Conservation (phyloP, 306 rosid species). For the Medicago truncatula region MtrunA17r5.0-ANR NC_053046.1:12623501-12624000, state of each 20-base stretch:
- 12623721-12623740: slow-evolving; percentile 15
- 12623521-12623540: slow-evolving; percentile 16
- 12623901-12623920: slow-evolving; percentile 81
- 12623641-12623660: slow-evolving; percentile 18
- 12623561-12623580: slow-evolving; percentile 26
- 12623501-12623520: not conserved
- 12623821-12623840: slow-evolving; percentile 95
- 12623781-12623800: slow-evolving; percentile 53
- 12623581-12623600: not conserved
- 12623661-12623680: not conserved
- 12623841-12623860: slow-evolving; percentile 80
- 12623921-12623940: slow-evolving; percentile 79
- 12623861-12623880: slow-evolving; percentile 78
- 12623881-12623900: slow-evolving; percentile 63
- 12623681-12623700: slow-evolving; percentile 14
- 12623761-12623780: slow-evolving; percentile 4
- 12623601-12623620: slow-evolving; percentile 2
- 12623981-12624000: not conserved
- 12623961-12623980: slow-evolving; percentile 10
- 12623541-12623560: slow-evolving; percentile 12
- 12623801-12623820: slow-evolving; percentile 78
- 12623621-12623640: not conserved
- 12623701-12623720: slow-evolving; percentile 9
- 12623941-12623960: slow-evolving; percentile 19
- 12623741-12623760: not conserved